Evolutionary conservation across 805 yeast species (phyloP), one percentile per base, ranked within the genome.

Genomic region (Komagataella phaffii): DNA sequence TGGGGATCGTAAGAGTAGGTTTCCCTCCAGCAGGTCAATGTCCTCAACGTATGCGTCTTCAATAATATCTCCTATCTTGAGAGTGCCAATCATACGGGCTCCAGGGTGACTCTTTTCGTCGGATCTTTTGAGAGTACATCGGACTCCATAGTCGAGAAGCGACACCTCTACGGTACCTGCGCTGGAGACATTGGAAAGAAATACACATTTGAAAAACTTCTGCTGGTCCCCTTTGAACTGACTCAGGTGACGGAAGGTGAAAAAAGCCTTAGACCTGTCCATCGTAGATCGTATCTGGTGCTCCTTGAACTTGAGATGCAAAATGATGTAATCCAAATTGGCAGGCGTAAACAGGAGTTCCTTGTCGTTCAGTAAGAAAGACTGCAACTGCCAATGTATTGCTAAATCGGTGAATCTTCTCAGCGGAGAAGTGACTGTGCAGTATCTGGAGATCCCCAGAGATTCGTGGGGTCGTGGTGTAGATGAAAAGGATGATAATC

Each of bases 351-450:
- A 75, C n/a, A 58, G 45, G 1, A 64, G 57, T 53, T 49, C 54
- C 48, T 1, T 58, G 40, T 57, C 62, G 14, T 55, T 56, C 2
- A 55, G 56, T 14, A 82, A 52, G 51, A 60, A 63, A 1, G 78
- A 61, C 52, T 80, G 83, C 1, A 87, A 55, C 58, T 85, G 91
- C 79, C 90, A 77, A 59, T 90, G 97, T 59, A 83, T 83, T 7
- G 89, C 63, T 54, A 89, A 65, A 63, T 91, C 98, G 6, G 85
- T 81, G 57, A 77, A 85, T 56, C 98, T 71, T 62, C 98, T 73
- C 56, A 93, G 69, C 2, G 99, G 98, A 0, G 97, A 89, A 0
- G 98, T 90, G 7, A 86, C 83, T 17, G 88, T 85, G 4, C 84
- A 72, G 59, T 90, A 88, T 5, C 68, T 62, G 0, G 66, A 63